A percentile compares a stretch with the other conserved stretches of the same genome.
Conservation (phyloP, 805 yeast genomes). For the Debaryomyces tyrocola region DNA sequence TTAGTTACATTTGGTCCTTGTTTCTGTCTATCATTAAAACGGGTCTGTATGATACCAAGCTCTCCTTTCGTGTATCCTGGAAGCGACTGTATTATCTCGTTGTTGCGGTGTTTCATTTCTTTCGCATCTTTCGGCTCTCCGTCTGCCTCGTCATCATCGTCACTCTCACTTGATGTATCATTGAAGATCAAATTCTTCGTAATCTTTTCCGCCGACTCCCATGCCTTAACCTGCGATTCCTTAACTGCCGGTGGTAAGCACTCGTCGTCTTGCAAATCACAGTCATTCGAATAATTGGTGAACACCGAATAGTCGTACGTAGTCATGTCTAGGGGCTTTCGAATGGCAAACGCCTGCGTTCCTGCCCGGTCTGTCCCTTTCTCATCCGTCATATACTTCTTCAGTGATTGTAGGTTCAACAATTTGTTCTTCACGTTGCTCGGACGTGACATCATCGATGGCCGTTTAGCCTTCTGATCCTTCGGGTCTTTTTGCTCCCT, state of each 20-base stretch:
- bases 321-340: conserved; percentile 31
- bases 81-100: conserved; percentile 24
- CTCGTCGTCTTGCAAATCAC: conserved; percentile 14
- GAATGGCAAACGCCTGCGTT: conserved; percentile 26
- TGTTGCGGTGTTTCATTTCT: not conserved
- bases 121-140: not conserved
- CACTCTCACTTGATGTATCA: conserved; percentile 21
- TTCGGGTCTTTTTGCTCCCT: not conserved
- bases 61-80: conserved; percentile 43
- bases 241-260: conserved; percentile 34
- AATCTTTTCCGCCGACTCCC: conserved; percentile 46
- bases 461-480: conserved; percentile 4
- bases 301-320: conserved; percentile 40
- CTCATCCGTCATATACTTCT: conserved; percentile 15
- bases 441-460: conserved; percentile 8
- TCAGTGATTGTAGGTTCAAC: conserved; percentile 39
- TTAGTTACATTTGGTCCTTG: not conserved
- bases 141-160: conserved; percentile 10
- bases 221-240: conserved; percentile 43
- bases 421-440: conserved; percentile 36
- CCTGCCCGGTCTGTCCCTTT: conserved; percentile 15
- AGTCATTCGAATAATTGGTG: conserved; percentile 19
- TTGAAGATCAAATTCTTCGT: conserved; percentile 37
- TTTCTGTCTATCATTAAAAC: conserved; percentile 14
- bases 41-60: conserved; percentile 22